phyloP scores from a whole-genome alignment of 1,139 yeast genomes.

The Lodderomyces metapsilosis region DNA sequence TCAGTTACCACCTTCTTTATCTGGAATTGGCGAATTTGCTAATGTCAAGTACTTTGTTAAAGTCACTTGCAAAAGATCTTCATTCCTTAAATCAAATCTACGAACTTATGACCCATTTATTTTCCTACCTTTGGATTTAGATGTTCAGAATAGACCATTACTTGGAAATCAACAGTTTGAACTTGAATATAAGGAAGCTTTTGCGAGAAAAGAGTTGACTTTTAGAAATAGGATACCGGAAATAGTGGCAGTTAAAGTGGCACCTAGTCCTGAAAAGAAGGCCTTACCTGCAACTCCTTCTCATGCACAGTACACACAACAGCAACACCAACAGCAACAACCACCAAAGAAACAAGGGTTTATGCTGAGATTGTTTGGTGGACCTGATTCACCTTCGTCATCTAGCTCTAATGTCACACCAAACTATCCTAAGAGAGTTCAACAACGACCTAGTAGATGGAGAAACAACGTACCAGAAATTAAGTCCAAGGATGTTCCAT shows the following conservation, averaged over 20 bases:
- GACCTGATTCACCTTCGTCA: slow-evolving; percentile 2
- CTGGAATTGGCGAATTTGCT: slow-evolving; percentile 47
- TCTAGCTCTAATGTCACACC: slow-evolving; percentile 4
- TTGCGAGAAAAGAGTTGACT: slow-evolving; percentile 38
- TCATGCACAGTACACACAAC: too few species aligned
- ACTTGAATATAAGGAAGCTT: slow-evolving; percentile 36
- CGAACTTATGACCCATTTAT: slow-evolving; percentile 51
- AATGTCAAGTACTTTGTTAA: slow-evolving; percentile 53
- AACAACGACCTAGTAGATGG: slow-evolving; percentile 9
- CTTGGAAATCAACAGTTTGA: slow-evolving; percentile 17
- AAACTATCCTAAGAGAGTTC: slow-evolving; percentile 7
- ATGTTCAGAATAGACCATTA: slow-evolving; percentile 25
- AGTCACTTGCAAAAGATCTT: slow-evolving; percentile 57
- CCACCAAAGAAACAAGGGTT: slow-evolving; percentile 22
- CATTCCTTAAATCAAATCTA: slow-evolving; percentile 50
- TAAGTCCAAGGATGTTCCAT: slow-evolving; percentile 39
- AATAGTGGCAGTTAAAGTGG: slow-evolving; percentile 33
- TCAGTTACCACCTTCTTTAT: slow-evolving; percentile 58
- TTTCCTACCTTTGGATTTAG: slow-evolving; percentile 53
- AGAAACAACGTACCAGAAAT: slow-evolving; percentile 21
- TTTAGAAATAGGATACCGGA: slow-evolving; percentile 45
- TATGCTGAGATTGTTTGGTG: slow-evolving; percentile 21
- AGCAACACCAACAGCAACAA: slow-evolving; percentile 13
- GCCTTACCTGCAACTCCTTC: slow-evolving; percentile 20
- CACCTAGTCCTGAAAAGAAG: slow-evolving; percentile 12